Base-by-base conservation (phyloP, 768 basidiomycete genomes). In the Chlorophyllum brunneum region DNA sequence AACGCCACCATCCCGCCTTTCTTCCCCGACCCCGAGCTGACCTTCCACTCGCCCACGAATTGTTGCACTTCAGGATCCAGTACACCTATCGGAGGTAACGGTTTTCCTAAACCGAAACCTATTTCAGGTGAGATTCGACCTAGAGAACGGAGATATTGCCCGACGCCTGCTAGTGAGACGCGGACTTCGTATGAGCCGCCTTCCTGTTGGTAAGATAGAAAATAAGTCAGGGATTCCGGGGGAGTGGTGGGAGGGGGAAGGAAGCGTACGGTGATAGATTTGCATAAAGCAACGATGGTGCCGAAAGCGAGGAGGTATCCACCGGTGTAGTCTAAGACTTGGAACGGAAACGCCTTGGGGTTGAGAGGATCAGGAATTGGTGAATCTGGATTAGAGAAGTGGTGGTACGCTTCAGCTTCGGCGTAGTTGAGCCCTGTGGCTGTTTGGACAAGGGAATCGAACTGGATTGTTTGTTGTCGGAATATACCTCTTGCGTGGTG, bases 361-460 rank as follows among this genome's bases (percentile, higher is more conserved):
- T 47, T 16, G 5, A 46, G 39, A 39, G 56, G 54, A 26, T 51
- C 24, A 2, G 38, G 34, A 10, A 50, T 30, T 9, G 34, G 27
- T 22, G 40, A 47, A 40, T 54, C 38, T n/a, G 53, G 41, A 5
- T 41, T 46, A 2, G 51, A 53, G 48, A 63, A 76, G 7, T 60
- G 53, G 0, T 67, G 65, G 54, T 72, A 79, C 2, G 78, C 78
- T 44, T 72, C 65, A 2, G 70, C 80, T 65, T 86, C 83, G 5
- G 77, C 77, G n/a, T 67, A 59, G 47, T 82, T 83, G 62, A 83
- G 79, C 0, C 83, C 83, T 0, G 74, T 76, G 2, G 80, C 80
- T 0, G 79, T 82, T 65, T 86, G 82, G 0, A 83, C 79, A 2
- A 85, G 67, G 1, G 82, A 84, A 58, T 86, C 82, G 51, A 84